Evolutionary conservation across 306 rosid species (phyloP).

Genomic region (Malus asiatica): DNA sequence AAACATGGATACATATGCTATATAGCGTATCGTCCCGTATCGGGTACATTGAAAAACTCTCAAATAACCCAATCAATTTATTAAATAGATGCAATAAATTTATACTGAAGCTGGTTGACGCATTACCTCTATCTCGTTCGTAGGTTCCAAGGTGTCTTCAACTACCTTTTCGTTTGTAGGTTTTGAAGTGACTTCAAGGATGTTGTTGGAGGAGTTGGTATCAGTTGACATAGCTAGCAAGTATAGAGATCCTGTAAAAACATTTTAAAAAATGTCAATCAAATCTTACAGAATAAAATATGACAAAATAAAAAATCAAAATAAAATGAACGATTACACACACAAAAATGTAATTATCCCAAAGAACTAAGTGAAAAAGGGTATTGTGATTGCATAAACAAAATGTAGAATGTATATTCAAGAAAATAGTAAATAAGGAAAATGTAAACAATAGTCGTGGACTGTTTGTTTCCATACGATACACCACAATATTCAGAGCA

Average conservation of each 20-base stretch:
- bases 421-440: neutral
- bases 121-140: neutral
- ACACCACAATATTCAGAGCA: neutral
- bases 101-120: neutral
- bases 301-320: neutral
- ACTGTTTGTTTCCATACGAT: neutral
- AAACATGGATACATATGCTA: too few species aligned
- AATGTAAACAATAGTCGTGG: neutral
- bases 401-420: neutral
- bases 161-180: neutral
- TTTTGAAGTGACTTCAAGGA: neutral
- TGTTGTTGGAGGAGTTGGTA: neutral
- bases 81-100: neutral
- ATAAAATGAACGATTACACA: neutral
- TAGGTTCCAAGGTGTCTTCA: neutral
- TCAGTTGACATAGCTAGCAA: neutral
- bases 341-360: neutral
- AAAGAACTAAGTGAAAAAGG: neutral
- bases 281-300: neutral
- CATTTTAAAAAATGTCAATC: neutral
- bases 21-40: too few species aligned
- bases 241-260: too few species aligned
- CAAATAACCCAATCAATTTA: neutral
- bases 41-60: too few species aligned
- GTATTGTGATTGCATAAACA: neutral